These are phyloP conservation scores for Schoenoplectus tabernaemontani DNA, from an alignment of 202 grass and related monocot species.

Conservation along the genomic window DNA sequence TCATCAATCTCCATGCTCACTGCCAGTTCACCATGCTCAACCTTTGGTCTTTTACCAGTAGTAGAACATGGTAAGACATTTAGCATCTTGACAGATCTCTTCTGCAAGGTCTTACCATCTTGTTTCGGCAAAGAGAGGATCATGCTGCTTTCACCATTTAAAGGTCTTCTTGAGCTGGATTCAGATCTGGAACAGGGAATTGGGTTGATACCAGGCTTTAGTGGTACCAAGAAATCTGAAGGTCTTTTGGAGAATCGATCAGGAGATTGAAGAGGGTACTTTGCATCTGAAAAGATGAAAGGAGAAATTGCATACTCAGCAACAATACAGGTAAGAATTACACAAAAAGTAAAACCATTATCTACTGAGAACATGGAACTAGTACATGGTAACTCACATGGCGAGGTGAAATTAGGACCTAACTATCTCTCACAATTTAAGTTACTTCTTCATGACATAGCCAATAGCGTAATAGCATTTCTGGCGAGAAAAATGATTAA, in stretches of 20 bases:
- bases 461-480: neutral
- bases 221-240: slow-evolving; percentile 33
- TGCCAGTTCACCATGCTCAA: slow-evolving; percentile 44
- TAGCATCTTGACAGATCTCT: slow-evolving; percentile 74
- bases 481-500: neutral
- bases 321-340: slow-evolving; percentile 3
- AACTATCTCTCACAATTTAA: neutral
- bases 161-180: slow-evolving; percentile 41
- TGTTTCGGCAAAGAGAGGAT: slow-evolving; percentile 51
- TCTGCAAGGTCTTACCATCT: slow-evolving; percentile 37
- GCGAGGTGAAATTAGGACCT: neutral
- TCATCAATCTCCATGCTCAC: slow-evolving; percentile 42
- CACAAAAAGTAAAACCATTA: neutral
- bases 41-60: slow-evolving; percentile 48
- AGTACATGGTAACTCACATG: neutral
- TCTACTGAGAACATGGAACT: neutral
- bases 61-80: slow-evolving; percentile 40
- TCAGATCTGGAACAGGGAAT: slow-evolving; percentile 46
- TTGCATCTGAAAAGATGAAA: slow-evolving; percentile 41
- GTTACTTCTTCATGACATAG: neutral
- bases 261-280: slow-evolving; percentile 44
- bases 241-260: slow-evolving; percentile 44
- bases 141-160: slow-evolving; percentile 37
- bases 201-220: slow-evolving; percentile 40
- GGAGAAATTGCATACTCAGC: neutral